Evolutionary conservation across 495 filamentous ascomycete species (phyloP).

Genomic region (Aspergillus olivimuriae): DNA sequence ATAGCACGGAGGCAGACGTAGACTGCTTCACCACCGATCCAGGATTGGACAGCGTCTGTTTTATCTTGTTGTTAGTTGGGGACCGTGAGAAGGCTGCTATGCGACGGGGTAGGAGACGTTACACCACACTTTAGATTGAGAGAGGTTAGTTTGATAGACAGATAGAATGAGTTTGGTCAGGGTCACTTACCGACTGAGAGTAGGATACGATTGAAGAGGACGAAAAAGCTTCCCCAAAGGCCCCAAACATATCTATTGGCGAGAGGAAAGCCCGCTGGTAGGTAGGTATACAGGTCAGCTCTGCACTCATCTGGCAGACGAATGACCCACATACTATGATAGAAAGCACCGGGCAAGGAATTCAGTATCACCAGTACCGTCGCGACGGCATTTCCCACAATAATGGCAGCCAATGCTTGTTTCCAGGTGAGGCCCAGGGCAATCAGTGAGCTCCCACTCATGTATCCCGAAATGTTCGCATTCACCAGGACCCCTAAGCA

Average conservation of each 20-base stretch:
- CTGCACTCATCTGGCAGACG: no score
- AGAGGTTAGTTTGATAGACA: neutral
- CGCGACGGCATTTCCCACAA: conserved; percentile 11
- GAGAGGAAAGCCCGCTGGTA: conserved; percentile 16
- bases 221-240: conserved; percentile 19
- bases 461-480: conserved; percentile 18
- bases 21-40: conserved; percentile 23
- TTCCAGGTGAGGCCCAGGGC: conserved; percentile 22
- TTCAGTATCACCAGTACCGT: conserved; percentile 14
- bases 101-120: neutral
- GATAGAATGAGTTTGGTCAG: no score
- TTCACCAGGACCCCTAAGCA: conserved; percentile 16
- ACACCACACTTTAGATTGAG: neutral
- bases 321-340: conserved; percentile 18
- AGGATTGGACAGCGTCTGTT: conserved; percentile 20
- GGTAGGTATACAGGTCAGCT: neutral
- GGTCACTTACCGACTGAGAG: conserved; percentile 16
- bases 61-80: neutral
- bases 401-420: conserved; percentile 19
- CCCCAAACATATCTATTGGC: conserved; percentile 22
- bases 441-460: conserved; percentile 21
- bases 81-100: neutral
- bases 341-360: conserved; percentile 17
- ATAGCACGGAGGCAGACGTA: conserved; percentile 20
- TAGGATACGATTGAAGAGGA: conserved; percentile 25